phyloP scores from a whole-genome alignment of 768 basidiomycete species.

The Amanita exitialis region DNA sequence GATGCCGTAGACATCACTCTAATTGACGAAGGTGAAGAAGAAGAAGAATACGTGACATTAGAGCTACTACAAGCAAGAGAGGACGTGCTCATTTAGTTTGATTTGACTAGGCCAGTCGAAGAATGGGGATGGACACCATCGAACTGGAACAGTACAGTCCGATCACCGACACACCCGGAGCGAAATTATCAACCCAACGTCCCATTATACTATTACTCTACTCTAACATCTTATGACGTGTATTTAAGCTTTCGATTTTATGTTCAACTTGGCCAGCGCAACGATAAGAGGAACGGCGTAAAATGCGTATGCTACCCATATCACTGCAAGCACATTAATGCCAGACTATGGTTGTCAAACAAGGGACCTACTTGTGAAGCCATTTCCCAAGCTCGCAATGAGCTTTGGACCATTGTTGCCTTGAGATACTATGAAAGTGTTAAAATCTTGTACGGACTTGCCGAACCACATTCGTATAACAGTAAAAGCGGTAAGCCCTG shows the following conservation, averaged over 20 bases:
- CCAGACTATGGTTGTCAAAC: neutral
- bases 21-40: neutral
- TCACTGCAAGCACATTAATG: constrained; percentile 35
- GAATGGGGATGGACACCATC: too few relatives aligned
- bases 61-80: too few relatives aligned
- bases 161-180: too few relatives aligned
- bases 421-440: constrained; percentile 42
- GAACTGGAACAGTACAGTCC: too few relatives aligned
- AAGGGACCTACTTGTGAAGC: constrained; percentile 55
- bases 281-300: constrained; percentile 60
- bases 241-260: constrained; percentile 25
- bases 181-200: too few relatives aligned
- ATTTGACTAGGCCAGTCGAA: too few relatives aligned
- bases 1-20: constrained; percentile 10
- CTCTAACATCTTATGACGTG: neutral
- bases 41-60: neutral
- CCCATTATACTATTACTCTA: too few relatives aligned
- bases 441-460: constrained; percentile 73
- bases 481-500: constrained; percentile 61
- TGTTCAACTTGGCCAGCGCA: constrained; percentile 58
- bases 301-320: constrained; percentile 73
- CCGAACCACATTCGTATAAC: constrained; percentile 76
- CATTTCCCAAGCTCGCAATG: constrained; percentile 55
- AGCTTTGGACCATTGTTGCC: constrained; percentile 48
- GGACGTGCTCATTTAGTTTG: too few relatives aligned